Conservation (phyloP, 441 rosid genomes). For the Populus trichocarpa region DNA sequence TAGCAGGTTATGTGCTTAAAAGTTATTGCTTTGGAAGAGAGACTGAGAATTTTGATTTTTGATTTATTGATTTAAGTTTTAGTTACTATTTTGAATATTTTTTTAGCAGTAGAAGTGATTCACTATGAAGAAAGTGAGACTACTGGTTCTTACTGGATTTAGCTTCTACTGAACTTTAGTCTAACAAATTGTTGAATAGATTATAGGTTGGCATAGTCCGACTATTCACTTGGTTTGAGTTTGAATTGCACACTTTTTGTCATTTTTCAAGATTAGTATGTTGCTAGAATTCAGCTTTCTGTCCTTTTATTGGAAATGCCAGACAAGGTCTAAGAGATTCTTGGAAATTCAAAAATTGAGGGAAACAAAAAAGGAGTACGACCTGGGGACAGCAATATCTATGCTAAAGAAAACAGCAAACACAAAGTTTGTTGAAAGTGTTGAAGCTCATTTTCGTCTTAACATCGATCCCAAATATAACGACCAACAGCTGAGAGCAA, state of each 20-base stretch:
- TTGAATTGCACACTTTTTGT: background rate
- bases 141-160: background rate
- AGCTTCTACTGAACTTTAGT: background rate
- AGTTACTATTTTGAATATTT: background rate
- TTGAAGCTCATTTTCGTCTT: constrained; percentile 97
- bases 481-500: constrained; percentile 97
- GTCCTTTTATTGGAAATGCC: constrained; percentile 32
- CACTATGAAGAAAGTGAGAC: background rate
- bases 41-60: background rate
- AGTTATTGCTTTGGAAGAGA: background rate
- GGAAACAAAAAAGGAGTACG: constrained; percentile 83
- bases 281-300: constrained; percentile 19
- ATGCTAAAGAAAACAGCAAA: constrained; percentile 74
- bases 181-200: background rate
- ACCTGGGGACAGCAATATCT: constrained; percentile 67
- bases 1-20: background rate
- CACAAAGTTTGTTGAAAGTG: constrained; percentile 83
- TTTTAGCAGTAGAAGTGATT: background rate
- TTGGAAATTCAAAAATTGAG: constrained; percentile 95
- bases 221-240: background rate
- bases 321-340: constrained; percentile 98
- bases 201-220: background rate
- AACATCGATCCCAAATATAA: constrained; percentile 96
- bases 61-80: background rate
- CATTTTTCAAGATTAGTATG: constrained; percentile 13